phyloP scores from a whole-genome alignment of 2,329 filamentous ascomycete genomes.

The Podosphaera aphanis region DNA sequence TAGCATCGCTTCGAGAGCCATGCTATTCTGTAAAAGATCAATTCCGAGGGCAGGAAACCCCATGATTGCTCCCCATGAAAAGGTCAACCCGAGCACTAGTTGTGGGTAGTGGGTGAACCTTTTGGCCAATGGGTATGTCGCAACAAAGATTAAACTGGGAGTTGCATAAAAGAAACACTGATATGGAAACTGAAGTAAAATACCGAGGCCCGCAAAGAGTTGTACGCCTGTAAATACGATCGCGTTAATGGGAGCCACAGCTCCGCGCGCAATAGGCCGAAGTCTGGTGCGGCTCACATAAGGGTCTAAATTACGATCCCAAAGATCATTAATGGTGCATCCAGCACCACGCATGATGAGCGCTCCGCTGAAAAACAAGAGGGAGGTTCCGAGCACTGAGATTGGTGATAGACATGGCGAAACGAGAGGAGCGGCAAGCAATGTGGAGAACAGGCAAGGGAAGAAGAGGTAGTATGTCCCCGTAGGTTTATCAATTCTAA shows the following conservation, averaged over 20 bases:
- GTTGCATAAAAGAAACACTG: constrained; percentile 56
- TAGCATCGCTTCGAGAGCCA: constrained; percentile 40
- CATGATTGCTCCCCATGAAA: constrained; percentile 76
- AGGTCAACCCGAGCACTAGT: constrained; percentile 58
- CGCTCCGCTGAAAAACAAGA: constrained; percentile 53
- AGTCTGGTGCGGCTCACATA: constrained; percentile 53
- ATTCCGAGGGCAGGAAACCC: constrained; percentile 66
- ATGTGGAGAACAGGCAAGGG: constrained; percentile 63
- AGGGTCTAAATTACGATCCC: constrained; percentile 71
- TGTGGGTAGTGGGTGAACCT: constrained; percentile 74
- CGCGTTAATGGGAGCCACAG: constrained; percentile 47
- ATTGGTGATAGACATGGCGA: constrained; percentile 34
- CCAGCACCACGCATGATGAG: constrained; percentile 72
- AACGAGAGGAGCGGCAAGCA: constrained; percentile 51
- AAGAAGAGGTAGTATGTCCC: constrained; percentile 73
- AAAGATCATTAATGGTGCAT: constrained; percentile 76
- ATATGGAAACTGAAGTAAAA: constrained; percentile 54
- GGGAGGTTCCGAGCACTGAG: constrained; percentile 37
- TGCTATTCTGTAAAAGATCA: constrained; percentile 40
- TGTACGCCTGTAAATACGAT: constrained; percentile 53
- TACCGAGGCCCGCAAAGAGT: constrained; percentile 45
- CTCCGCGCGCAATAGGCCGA: constrained; percentile 59
- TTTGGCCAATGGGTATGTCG: constrained; percentile 62
- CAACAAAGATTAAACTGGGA: constrained; percentile 51
- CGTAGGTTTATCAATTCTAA: constrained; percentile 58